These are phyloP conservation scores for Moricandia moricandioides DNA, from an alignment of 345 rosid species.

Conservation along the genomic window DNA sequence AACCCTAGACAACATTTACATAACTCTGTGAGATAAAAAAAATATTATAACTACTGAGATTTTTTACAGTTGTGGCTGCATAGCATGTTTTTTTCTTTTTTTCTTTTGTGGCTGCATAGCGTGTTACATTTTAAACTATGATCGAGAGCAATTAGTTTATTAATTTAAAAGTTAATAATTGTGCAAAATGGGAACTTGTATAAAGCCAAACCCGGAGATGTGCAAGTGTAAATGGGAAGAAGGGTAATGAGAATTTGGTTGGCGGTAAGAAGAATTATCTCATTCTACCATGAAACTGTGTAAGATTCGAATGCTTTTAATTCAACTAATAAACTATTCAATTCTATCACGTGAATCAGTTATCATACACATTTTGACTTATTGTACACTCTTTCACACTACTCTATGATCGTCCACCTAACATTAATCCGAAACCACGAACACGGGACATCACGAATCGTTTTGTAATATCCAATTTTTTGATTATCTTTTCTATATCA, in stretches of 20 bases:
- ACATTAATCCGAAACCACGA: neutral
- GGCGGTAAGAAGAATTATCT: neutral
- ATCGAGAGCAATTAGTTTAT: neutral
- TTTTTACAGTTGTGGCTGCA: neutral
- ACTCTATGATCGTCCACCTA: neutral
- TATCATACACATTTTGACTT: slow-evolving; percentile 18
- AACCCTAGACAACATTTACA: neutral
- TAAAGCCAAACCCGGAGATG: neutral
- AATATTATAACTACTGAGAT: neutral
- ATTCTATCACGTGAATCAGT: neutral
- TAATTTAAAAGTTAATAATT: neutral
- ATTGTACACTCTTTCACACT: slow-evolving; percentile 6
- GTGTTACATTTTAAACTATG: neutral
- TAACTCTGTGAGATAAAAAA: neutral
- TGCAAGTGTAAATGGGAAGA: slow-evolving; percentile 4
- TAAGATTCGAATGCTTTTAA: slow-evolving; percentile 8
- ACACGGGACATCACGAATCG: neutral
- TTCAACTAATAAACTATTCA: neutral
- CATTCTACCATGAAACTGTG: neutral
- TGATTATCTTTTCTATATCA: neutral
- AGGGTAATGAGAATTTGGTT: neutral
- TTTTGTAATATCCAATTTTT: neutral
- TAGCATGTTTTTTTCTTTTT: too few species aligned
- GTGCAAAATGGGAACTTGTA: neutral
- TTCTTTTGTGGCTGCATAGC: too few species aligned